Conservation (phyloP, 441 rosid genomes). For the Isatis lusitanica region DNA sequence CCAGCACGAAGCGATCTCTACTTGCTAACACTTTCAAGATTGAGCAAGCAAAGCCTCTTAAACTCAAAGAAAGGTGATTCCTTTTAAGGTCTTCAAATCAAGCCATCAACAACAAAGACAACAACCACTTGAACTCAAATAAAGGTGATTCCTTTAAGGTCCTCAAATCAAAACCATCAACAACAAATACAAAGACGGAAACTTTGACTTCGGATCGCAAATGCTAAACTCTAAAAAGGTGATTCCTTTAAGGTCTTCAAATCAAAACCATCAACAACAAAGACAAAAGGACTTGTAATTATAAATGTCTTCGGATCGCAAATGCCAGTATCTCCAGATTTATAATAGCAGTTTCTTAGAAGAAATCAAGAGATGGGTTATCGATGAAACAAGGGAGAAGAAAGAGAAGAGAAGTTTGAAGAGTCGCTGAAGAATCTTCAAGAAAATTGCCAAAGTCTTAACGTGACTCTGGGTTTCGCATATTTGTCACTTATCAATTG, state of each 20-base stretch:
- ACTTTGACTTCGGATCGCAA: background rate
- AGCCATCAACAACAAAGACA: background rate
- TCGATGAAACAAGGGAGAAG: conserved; percentile 1
- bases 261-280: background rate
- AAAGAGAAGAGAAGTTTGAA: background rate
- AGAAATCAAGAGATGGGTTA: conserved; percentile 22
- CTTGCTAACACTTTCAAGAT: background rate
- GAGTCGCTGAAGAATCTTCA: conserved; percentile 1
- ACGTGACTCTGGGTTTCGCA: conserved; percentile 22
- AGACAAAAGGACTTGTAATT: conserved; percentile 10
- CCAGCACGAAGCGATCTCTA: conserved; percentile 14
- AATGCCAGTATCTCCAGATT: background rate
- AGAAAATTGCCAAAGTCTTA: conserved; percentile 14
- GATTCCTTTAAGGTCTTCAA: conserved; percentile 23
- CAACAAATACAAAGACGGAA: background rate
- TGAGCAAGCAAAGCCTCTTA: conserved; percentile 16
- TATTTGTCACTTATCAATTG: conserved; percentile 17
- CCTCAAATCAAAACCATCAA: conserved; percentile 7
- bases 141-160: conserved; percentile 13
- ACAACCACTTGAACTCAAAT: background rate
- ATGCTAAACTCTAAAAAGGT: background rate
- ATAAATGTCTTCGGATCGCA: conserved; percentile 4
- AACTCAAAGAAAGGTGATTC: background rate
- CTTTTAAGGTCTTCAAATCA: conserved; percentile 23
- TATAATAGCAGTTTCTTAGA: background rate